Base-by-base conservation (phyloP, 257 asterid genomes). In the Osmanthus fragrans region DNA sequence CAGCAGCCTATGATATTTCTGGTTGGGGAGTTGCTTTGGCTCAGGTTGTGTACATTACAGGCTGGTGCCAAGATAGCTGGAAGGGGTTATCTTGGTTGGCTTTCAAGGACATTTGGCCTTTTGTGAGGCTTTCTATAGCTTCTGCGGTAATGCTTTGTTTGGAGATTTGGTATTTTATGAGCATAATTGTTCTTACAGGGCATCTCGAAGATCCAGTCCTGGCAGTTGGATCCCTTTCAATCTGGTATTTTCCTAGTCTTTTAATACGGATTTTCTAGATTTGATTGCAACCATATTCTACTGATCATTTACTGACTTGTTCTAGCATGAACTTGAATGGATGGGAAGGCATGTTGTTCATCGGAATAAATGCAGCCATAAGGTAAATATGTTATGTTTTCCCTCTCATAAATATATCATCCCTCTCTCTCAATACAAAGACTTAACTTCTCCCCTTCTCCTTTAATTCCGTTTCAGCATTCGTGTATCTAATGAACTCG, bases 161-260 rank as follows among this genome's bases (percentile, higher is more conserved):
- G 81, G 99, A 96, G 89, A 96, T 96, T 80, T 93, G 99, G 99
- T 96, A 96, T 79, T 96, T 96, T 58, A 96, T 96, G 99, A 96
- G 97, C 82, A 93, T 96, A 7, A 90, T 93, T 75, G 97, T 96
- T 74, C 92, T 96, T 32, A 96, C 97, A 0, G 99, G 97, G 8
- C 97, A 93, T 77, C 97, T 96, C 21, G 92, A 85, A 65, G 94
- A 96, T 75, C 98, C 99, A 1, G 91, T 96, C 23, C 77, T 90
- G 7, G 98, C 98, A 2, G 96, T 96, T 39, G 97, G 99, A 70
- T 93, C 98, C 71, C 98, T 96, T 80, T 96, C 99, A 69, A 96
- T 96, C 51, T 93, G 99, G 99, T 96, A 89, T 74, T 7, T 27
- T 63, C 34, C 34, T 63, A 27, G 36, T 63, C 69, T 12, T 27